phyloP scores from a whole-genome alignment of 108 stramenopile genomes.

The Cyclotella baltica region DNA sequence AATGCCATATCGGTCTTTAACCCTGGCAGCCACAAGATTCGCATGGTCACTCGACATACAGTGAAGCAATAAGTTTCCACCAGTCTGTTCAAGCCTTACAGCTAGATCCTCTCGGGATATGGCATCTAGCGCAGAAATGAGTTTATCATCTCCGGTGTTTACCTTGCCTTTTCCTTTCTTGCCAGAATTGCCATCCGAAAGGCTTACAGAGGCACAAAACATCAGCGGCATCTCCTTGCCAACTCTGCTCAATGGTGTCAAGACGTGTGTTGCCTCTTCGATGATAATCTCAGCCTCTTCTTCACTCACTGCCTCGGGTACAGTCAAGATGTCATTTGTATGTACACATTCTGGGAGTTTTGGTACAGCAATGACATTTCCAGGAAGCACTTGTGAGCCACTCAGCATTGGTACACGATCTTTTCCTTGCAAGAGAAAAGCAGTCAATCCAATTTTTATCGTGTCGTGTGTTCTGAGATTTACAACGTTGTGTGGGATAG shows the following conservation, averaged over 20 bases:
- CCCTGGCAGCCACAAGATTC: conserved; percentile 29
- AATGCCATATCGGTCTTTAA: conserved; percentile 45
- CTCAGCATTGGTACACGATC: conserved; percentile 33
- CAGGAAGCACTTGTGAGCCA: conserved; percentile 30
- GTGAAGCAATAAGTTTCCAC: conserved; percentile 30
- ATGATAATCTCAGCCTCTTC: conserved; percentile 41
- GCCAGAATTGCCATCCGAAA: conserved; percentile 13
- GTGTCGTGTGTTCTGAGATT: conserved; percentile 39
- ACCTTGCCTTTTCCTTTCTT: conserved; percentile 27
- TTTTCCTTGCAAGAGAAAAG: conserved; percentile 39
- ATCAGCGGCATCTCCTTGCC: conserved; percentile 34
- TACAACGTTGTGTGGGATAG: conserved; percentile 33
- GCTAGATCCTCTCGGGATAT: conserved; percentile 49
- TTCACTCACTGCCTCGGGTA: conserved; percentile 34
- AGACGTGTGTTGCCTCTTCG: conserved; percentile 21
- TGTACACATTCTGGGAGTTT: conserved; percentile 34
- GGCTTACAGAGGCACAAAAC: conserved; percentile 34
- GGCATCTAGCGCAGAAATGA: conserved; percentile 30
- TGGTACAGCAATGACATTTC: conserved; percentile 43
- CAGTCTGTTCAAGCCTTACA: conserved; percentile 30
- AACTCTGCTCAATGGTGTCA: conserved; percentile 42
- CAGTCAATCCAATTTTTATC: conserved; percentile 38
- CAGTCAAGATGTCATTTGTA: conserved; percentile 41
- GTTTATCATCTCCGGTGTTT: conserved; percentile 37
- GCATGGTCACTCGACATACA: conserved; percentile 48